Evolutionary conservation across 495 filamentous ascomycete genomes (phyloP).

Genomic region (Neurospora terricola): DNA sequence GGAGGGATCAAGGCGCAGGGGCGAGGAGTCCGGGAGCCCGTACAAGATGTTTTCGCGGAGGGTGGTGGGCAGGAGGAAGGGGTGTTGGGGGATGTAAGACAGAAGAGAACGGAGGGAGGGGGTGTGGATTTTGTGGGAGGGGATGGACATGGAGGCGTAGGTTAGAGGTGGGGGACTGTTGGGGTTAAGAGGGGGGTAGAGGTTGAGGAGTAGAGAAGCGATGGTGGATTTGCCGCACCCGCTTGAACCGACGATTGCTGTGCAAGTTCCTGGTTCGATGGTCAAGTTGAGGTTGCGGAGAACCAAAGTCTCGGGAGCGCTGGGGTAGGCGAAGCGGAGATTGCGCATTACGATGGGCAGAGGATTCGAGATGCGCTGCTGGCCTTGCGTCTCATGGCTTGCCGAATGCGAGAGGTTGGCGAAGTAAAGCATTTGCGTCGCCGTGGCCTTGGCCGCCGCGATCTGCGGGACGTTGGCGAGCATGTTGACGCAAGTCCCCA

Average conservation of each 20-base stretch:
- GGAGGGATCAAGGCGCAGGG: constrained; percentile 18
- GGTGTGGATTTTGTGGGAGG: constrained; percentile 55
- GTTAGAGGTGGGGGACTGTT: too few species aligned
- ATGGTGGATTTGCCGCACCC: constrained; percentile 89
- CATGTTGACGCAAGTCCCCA: constrained; percentile 59
- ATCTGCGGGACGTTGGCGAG: constrained; percentile 73
- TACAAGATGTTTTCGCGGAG: constrained; percentile 75
- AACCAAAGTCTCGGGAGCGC: constrained; percentile 40
- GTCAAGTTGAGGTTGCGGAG: constrained; percentile 51
- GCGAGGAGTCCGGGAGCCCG: constrained; percentile 44
- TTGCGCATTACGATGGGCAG: constrained; percentile 53
- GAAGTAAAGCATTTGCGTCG: constrained; percentile 63
- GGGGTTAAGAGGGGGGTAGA: too few species aligned
- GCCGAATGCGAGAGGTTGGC: constrained; percentile 39
- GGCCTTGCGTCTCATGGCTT: constrained; percentile 53
- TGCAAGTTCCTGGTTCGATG: constrained; percentile 49
- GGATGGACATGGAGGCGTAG: constrained; percentile 39
- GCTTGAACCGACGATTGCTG: constrained; percentile 71
- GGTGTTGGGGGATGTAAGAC: constrained; percentile 66
- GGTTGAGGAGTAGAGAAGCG: constrained; percentile 54
- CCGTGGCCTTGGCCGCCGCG: constrained; percentile 59
- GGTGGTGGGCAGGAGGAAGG: constrained; percentile 65
- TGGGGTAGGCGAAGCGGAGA: constrained; percentile 61
- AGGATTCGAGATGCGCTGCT: constrained; percentile 32
- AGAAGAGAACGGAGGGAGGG: constrained; percentile 56